Conservation (phyloP, 805 yeast species). For the Suhomyces faveliae region DNA sequence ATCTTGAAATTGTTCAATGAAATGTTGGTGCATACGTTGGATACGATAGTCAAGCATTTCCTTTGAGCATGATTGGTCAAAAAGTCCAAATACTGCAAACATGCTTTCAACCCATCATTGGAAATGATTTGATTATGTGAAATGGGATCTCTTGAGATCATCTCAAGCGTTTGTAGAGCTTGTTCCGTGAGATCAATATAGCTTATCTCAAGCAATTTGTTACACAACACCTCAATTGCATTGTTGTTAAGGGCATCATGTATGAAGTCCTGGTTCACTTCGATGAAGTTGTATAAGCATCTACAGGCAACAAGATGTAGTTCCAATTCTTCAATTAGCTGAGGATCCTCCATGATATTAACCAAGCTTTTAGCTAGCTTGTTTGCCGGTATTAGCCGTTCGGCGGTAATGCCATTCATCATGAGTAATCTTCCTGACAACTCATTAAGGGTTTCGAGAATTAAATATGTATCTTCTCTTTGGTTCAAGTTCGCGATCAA, state of each 20-base stretch:
- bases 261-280: slow-evolving; percentile 65
- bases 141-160: slow-evolving; percentile 57
- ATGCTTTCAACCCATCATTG: slow-evolving; percentile 61
- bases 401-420: slow-evolving; percentile 65
- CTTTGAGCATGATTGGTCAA: slow-evolving; percentile 87
- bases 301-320: slow-evolving; percentile 82
- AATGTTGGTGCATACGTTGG: slow-evolving; percentile 61
- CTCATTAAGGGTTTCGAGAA: slow-evolving; percentile 64
- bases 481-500: slow-evolving; percentile 39
- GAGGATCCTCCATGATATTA: slow-evolving; percentile 55
- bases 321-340: slow-evolving; percentile 64
- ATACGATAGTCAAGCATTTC: slow-evolving; percentile 69
- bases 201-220: slow-evolving; percentile 67
- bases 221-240: slow-evolving; percentile 63
- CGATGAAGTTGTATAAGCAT: slow-evolving; percentile 77
- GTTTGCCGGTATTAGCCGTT: slow-evolving; percentile 60
- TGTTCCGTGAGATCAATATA: slow-evolving; percentile 93
- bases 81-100: slow-evolving; percentile 77
- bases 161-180: slow-evolving; percentile 71
- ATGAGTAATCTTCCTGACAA: slow-evolving; percentile 62
- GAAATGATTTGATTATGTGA: slow-evolving; percentile 48
- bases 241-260: slow-evolving; percentile 62
- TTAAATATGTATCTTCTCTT: slow-evolving; percentile 56
- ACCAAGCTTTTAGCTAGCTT: slow-evolving; percentile 56
- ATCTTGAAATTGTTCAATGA: slow-evolving; percentile 42